A percentile compares a stretch with the other conserved stretches of the same genome.
Conservation (phyloP, 2,329 filamentous ascomycete genomes). For the Ramichloridium luteum region DNA sequence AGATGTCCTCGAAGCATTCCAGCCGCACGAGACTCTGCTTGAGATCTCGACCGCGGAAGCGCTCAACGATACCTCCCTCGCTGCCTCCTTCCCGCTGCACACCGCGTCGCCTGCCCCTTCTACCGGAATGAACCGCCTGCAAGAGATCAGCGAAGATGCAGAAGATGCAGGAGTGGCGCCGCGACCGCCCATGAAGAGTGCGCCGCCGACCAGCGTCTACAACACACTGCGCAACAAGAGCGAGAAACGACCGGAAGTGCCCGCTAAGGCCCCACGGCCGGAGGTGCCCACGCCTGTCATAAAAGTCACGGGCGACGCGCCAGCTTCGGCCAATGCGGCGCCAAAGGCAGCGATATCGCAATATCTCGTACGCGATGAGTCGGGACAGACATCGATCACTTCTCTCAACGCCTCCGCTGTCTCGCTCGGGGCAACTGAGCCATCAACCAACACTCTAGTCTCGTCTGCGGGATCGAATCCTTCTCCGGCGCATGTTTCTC, state of each 20-base stretch:
- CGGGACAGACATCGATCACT: conserved; percentile 16
- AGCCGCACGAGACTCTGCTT: conserved; percentile 77
- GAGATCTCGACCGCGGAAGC: conserved; percentile 63
- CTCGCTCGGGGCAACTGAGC: too few species aligned
- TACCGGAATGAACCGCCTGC: conserved; percentile 58
- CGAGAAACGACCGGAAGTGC: conserved; percentile 16
- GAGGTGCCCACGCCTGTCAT: background rate
- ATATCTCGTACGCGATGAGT: conserved; percentile 19
- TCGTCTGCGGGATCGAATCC: conserved; percentile 7
- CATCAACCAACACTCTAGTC: conserved; percentile 7
- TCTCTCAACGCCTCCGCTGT: too few species aligned
- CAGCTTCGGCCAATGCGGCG: conserved; percentile 5
- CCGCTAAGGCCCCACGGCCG: background rate
- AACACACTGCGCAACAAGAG: conserved; percentile 15
- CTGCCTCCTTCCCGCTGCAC: conserved; percentile 78
- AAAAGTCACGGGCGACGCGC: background rate
- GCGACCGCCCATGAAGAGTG: conserved; percentile 3
- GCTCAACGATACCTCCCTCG: conserved; percentile 76
- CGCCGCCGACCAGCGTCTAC: conserved; percentile 10
- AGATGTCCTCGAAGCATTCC: conserved; percentile 53
- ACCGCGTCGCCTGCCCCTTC: conserved; percentile 78
- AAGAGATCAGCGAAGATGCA: conserved; percentile 89
- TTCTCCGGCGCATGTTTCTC: conserved; percentile 3
- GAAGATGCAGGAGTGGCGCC: conserved; percentile 46
- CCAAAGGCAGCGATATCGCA: conserved; percentile 21